phyloP scores from a whole-genome alignment of 345 rosid species.

The Turritis glabra region DNA sequence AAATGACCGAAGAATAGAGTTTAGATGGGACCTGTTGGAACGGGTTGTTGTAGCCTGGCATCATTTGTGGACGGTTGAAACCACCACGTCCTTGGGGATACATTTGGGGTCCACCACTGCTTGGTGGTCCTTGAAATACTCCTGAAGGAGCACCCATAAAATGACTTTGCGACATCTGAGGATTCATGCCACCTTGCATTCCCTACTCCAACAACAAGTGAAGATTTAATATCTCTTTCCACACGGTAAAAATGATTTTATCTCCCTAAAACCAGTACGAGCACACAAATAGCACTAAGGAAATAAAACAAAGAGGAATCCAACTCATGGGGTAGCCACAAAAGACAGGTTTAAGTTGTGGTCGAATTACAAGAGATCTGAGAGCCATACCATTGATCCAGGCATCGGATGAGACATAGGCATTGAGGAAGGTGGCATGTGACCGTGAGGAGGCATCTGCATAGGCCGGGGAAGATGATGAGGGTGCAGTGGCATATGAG shows the following conservation, averaged over 20 bases:
- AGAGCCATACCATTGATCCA: slow-evolving; percentile 73
- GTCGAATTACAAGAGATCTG: slow-evolving; percentile 23
- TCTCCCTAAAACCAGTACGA: no score
- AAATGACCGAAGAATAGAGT: not conserved
- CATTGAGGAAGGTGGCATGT: slow-evolving; percentile 56
- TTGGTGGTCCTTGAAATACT: slow-evolving; percentile 66
- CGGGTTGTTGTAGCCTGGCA: slow-evolving; percentile 85
- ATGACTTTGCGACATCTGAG: slow-evolving; percentile 78
- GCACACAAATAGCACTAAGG: not conserved
- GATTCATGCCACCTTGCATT: slow-evolving; percentile 79
- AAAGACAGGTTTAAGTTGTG: not conserved
- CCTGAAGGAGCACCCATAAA: slow-evolving; percentile 74
- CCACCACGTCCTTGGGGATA: slow-evolving; percentile 76
- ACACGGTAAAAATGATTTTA: not conserved
- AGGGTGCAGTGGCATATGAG: slow-evolving; percentile 73
- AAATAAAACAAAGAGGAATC: slow-evolving; percentile 2
- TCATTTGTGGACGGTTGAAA: slow-evolving; percentile 81
- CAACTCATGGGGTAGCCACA: slow-evolving; percentile 16
- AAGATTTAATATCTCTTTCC: not conserved
- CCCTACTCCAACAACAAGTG: slow-evolving; percentile 48
- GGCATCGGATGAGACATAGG: slow-evolving; percentile 64
- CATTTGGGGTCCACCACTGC: slow-evolving; percentile 86
- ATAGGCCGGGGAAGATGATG: slow-evolving; percentile 86
- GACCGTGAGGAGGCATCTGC: slow-evolving; percentile 75
- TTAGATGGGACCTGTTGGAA: slow-evolving; percentile 48